phyloP scores from a whole-genome alignment of 1,284 basidiomycete genomes.

The Sparassis latifolia region DNA sequence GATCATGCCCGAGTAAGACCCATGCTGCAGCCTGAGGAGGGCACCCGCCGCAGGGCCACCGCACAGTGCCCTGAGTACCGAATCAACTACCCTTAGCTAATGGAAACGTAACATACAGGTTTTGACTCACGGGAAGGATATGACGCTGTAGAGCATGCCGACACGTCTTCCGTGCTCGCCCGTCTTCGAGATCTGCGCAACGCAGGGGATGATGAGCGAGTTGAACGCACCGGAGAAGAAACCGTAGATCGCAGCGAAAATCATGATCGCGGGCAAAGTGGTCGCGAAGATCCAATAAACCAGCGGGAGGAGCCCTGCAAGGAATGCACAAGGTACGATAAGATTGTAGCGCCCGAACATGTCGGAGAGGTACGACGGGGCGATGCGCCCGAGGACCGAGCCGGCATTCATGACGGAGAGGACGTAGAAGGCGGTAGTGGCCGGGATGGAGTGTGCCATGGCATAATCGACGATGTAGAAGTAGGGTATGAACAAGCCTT shows the following conservation, averaged over 20 bases:
- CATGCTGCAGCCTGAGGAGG: slow-evolving; percentile 37
- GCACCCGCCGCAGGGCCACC: slow-evolving; percentile 56
- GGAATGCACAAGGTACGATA: slow-evolving; percentile 50
- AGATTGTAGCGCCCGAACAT: slow-evolving; percentile 49
- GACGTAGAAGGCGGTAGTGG: slow-evolving; percentile 34
- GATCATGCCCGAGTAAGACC: slow-evolving; percentile 46
- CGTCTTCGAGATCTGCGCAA: slow-evolving; percentile 38
- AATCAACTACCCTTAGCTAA: too few species aligned
- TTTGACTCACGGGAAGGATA: slow-evolving; percentile 57
- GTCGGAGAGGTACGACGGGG: slow-evolving; percentile 58
- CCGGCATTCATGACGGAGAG: slow-evolving; percentile 62
- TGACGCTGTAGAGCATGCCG: slow-evolving; percentile 52
- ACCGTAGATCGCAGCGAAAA: slow-evolving; percentile 54
- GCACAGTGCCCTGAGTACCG: slow-evolving; percentile 40
- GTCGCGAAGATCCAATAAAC: slow-evolving; percentile 47
- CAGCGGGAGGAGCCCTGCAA: slow-evolving; percentile 52
- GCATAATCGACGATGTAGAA: slow-evolving; percentile 24
- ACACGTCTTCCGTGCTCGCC: slow-evolving; percentile 51
- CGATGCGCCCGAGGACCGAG: slow-evolving; percentile 50
- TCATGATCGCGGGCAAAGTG: slow-evolving; percentile 30
- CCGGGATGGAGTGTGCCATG: slow-evolving; percentile 10
- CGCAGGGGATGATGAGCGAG: slow-evolving; percentile 25
- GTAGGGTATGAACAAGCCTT: slow-evolving; percentile 53
- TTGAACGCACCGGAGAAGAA: slow-evolving; percentile 30
- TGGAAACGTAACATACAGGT: too few species aligned